A percentile compares a stretch with the other conserved stretches of the same genome.
These are phyloP conservation scores for Pseudozyma tsukubaensis DNA, from an alignment of 1,284 basidiomycete species.

Conservation along the genomic window DNA sequence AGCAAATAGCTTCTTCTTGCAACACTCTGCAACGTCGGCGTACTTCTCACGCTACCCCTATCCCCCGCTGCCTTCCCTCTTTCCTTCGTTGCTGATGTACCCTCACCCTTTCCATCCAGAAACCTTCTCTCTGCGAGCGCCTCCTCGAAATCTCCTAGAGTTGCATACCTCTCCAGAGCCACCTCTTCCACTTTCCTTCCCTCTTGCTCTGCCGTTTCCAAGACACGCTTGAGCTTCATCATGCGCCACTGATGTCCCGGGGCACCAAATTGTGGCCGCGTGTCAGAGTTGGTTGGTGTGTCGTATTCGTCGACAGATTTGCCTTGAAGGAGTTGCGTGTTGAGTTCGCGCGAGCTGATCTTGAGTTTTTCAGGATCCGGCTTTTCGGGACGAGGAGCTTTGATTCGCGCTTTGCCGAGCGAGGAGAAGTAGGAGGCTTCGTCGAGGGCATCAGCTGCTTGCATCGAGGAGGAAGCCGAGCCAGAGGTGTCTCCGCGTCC, in stretches of 20 bases:
- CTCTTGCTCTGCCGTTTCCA: conserved; percentile 89
- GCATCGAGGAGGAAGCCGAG: background rate
- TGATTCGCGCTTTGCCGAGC: conserved; percentile 77
- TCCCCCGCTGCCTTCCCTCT: conserved; percentile 70
- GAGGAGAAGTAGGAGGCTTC: conserved; percentile 77
- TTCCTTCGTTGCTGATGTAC: conserved; percentile 11
- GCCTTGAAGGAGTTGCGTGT: conserved; percentile 78
- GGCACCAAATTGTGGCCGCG: conserved; percentile 74
- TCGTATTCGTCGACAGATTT: conserved; percentile 75
- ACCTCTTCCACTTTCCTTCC: conserved; percentile 79
- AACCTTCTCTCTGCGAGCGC: conserved; percentile 85
- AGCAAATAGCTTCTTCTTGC: conserved; percentile 45
- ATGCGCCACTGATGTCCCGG: conserved; percentile 96
- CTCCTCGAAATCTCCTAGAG: conserved; percentile 83
- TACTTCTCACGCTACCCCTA: conserved; percentile 51
- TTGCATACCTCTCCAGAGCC: conserved; percentile 76
- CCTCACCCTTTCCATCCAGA: conserved; percentile 79
- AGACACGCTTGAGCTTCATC: conserved; percentile 91
- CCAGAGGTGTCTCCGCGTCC: background rate
- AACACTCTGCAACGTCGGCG: conserved; percentile 57
- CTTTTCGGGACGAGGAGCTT: conserved; percentile 71
- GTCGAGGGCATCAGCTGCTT: conserved; percentile 36
- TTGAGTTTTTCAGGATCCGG: conserved; percentile 79
- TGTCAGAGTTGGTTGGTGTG: conserved; percentile 12
- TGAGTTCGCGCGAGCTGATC: conserved; percentile 77